Base-by-base conservation (phyloP, 805 yeast genomes). In the Dipodascus albidus region DNA sequence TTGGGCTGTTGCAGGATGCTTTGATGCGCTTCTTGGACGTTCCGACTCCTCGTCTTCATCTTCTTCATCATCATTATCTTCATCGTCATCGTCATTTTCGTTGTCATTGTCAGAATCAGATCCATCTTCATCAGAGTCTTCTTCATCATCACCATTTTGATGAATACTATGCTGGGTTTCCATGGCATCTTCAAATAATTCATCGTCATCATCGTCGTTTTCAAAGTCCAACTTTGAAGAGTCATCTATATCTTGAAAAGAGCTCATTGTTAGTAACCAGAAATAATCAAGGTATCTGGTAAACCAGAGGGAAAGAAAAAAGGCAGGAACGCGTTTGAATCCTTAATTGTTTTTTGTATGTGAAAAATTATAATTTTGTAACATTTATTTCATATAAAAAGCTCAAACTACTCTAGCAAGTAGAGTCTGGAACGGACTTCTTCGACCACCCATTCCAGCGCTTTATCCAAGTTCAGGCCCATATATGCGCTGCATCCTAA, bases 401-500 rank as follows among this genome's bases (percentile, higher is more conserved):
- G n/a, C 33, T 27, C 33, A 27, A 27, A 27, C 14, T 50, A 63
- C 41, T 62, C 63, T n/a, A 70, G 55, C 17, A 70, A 59, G 59
- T 72, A 74, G 42, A 77, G 64, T 31, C 78, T 59, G 17, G 63
- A 56, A 49, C 63, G 63, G 50, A 75, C 72, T 53, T 75, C 79
- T 2, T 63, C 54, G 0, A 69, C 67, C 2, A 76, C 64, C 75
- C 77, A 77, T 15, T 73, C 70, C 20, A 79, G 57, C 0, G 74
- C 78, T 11, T 61, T 59, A 1, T 62, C 56, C 3, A 79, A 53
- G 51, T 72, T 71, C 48, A 65, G 64, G 2, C 78, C 75, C 0
- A 79, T 70, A 57, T 66, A 67, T 0, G 82, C 83, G 53, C 80
- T 75, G 58, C 77, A 76, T 8, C 74, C 73, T 35, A 75, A 17